Evolutionary conservation across 2,329 filamentous ascomycete genomes (phyloP).

Genomic region (Trichoderma guizhouense): DNA sequence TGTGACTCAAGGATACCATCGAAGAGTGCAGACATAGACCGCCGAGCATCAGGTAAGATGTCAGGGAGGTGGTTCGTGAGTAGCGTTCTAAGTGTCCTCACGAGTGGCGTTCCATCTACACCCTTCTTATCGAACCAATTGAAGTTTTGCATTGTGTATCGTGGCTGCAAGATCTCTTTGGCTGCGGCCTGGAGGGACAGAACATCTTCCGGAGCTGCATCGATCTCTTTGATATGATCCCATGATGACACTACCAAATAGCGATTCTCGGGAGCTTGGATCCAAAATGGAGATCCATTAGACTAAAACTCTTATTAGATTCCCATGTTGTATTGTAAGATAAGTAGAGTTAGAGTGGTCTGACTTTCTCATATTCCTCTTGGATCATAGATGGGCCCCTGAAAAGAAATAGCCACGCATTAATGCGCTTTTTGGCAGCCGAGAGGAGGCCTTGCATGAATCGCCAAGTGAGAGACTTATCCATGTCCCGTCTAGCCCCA

Average conservation of each 20-base stretch:
- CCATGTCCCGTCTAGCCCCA: background rate
- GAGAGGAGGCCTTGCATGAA: background rate
- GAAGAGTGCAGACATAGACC: background rate
- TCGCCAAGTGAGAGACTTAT: background rate
- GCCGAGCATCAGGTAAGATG: background rate
- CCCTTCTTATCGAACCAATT: conserved; percentile 4
- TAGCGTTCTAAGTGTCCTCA: background rate
- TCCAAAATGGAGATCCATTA: background rate
- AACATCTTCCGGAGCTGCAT: background rate
- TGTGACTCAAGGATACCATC: background rate
- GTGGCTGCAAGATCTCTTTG: conserved; percentile 3
- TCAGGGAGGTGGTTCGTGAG: conserved; percentile 3
- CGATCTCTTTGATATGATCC: conserved; percentile 1
- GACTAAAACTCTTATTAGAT: background rate
- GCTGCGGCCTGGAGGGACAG: background rate
- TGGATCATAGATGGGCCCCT: background rate
- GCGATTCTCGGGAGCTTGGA: background rate
- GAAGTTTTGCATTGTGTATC: conserved; percentile 7
- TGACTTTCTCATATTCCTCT: background rate
- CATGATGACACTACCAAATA: conserved; percentile 1
- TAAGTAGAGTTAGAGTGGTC: background rate
- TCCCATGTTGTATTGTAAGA: background rate
- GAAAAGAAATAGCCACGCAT: background rate
- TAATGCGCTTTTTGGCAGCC: background rate
- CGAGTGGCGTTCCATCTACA: background rate